Base-by-base conservation (phyloP, 495 filamentous ascomycete genomes). In the Penicillium malachiteum region DNA sequence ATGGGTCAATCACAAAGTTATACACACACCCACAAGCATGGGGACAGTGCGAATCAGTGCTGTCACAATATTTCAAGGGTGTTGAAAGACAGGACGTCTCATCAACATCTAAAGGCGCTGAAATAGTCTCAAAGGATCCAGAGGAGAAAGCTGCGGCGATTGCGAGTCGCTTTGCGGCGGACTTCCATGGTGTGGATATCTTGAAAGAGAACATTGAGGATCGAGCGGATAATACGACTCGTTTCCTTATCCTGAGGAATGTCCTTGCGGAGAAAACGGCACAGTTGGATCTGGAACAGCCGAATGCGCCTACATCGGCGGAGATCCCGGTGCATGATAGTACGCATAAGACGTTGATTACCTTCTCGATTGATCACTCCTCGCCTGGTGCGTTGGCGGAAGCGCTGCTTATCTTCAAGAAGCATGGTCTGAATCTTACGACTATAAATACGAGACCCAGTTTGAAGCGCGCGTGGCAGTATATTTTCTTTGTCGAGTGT, bases 1-100 rank as follows among this genome's bases (percentile, higher is more conserved):
- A 68, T 18, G 56, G 63, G 35, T 68, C 68, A 7, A 71, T 80
- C 52, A 68, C 63, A 48, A 76, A 76, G 58, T 50, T 98, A 44
- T 96, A 96, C 72, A 92, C 89, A 21, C 94, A 98, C 69, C 90
- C 91, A 13, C 94, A 97, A 73, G 94, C 90, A 32, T 94, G 92
- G 77, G 93, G 91, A 5, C 94, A 98, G 74, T 96, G 91, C 64
- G 83, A 84, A n/a, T 56, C 43, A n/a, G 95, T 95, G 63, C 73
- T 96, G 6, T 74, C 76, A 7, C 63, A 73, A 43, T 72, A 85
- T 60, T 81, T 94, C 49, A 85, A 84, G 52, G 81, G 82, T 21
- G 75, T 88, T 7, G 90, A 94, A 73, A 79, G 83, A 41, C 81
- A 93, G 35, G 93, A 98, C 67, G 88, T 91, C 39, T 88, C 87